These are phyloP conservation scores for Citrus cavaleriei DNA, from an alignment of 345 rosid genomes.

Conservation along the genomic window DNA sequence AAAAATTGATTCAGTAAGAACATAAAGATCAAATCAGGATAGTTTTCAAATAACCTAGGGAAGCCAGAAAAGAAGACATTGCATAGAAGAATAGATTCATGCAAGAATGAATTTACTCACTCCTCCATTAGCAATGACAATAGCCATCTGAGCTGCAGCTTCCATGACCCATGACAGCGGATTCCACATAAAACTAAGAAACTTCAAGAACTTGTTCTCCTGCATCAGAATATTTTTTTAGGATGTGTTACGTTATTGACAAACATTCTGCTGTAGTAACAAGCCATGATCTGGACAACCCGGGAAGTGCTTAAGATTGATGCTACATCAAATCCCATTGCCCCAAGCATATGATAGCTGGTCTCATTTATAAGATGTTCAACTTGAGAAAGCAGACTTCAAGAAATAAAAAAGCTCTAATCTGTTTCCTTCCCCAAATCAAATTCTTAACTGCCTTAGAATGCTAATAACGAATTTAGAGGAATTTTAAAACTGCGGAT, in stretches of 20 bases:
- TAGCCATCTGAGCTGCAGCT: slow-evolving; percentile 91
- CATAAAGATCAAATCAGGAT: background rate
- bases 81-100: background rate
- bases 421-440: background rate
- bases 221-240: slow-evolving; percentile 18
- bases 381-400: background rate
- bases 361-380: background rate
- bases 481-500: background rate
- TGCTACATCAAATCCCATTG: background rate
- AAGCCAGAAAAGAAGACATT: background rate
- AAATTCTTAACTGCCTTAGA: background rate
- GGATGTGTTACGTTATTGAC: background rate
- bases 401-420: background rate
- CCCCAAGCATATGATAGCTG: background rate
- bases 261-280: background rate
- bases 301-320: background rate
- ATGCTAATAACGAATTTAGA: background rate
- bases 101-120: slow-evolving; percentile 41
- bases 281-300: background rate
- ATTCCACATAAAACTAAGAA: slow-evolving; percentile 94
- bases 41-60: background rate
- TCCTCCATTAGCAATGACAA: slow-evolving; percentile 77
- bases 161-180: slow-evolving; percentile 99
- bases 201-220: slow-evolving; percentile 89
- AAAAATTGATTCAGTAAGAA: slow-evolving; percentile 8